phyloP scores from a whole-genome alignment of 257 asterid genomes.

The Nicotiana benthamiana region DNA sequence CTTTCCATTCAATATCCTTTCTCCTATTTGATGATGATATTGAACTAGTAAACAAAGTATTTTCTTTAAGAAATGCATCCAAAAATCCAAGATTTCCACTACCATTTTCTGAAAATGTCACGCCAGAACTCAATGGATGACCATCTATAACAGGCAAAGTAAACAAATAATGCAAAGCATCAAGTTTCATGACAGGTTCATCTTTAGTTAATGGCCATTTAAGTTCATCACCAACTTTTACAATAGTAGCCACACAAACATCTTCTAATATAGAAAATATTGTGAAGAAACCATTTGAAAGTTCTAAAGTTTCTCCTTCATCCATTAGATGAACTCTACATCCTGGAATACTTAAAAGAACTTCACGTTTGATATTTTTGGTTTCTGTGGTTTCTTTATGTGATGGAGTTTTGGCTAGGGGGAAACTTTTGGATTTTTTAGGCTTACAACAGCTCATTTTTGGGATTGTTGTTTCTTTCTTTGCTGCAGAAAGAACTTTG shows the following conservation, averaged over 20 bases:
- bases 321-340: constrained; percentile 68
- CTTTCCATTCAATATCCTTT: constrained; percentile 50
- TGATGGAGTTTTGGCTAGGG: constrained; percentile 9
- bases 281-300: constrained; percentile 52
- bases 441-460: constrained; percentile 51
- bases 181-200: constrained; percentile 75
- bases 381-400: constrained; percentile 22
- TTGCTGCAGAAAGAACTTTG: not conserved
- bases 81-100: constrained; percentile 27
- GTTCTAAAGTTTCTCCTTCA: constrained; percentile 53
- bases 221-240: constrained; percentile 60
- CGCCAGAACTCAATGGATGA: constrained; percentile 67
- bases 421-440: constrained; percentile 27
- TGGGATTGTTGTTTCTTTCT: not conserved
- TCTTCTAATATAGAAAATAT: constrained; percentile 37
- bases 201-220: constrained; percentile 85
- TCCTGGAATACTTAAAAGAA: constrained; percentile 37
- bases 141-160: constrained; percentile 61
- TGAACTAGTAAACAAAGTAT: constrained; percentile 38
- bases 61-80: constrained; percentile 52
- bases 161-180: constrained; percentile 47
- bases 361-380: constrained; percentile 42
- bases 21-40: constrained; percentile 11
- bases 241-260: constrained; percentile 48
- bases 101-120: constrained; percentile 33